Base-by-base conservation (phyloP, 805 yeast genomes). In the Candida ulmi region DNA sequence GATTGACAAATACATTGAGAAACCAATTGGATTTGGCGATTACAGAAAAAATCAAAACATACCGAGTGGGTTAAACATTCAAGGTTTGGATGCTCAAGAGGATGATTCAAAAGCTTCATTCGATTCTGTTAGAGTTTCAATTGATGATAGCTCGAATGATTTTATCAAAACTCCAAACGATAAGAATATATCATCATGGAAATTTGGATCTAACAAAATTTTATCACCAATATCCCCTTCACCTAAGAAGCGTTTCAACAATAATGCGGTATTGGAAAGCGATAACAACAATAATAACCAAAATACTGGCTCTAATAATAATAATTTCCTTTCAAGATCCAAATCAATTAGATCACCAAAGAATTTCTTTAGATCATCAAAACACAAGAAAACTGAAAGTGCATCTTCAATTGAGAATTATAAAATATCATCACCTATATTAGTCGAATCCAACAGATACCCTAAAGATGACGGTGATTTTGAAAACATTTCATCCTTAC, bases 321-420 rank as follows among this genome's bases (percentile, higher is more conserved):
- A 38, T 16, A 34, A 35, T 5, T 23, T 35, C 8, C 3, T 44
- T 3, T 36, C 44, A 28, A 48, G 48, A 28, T 35, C 50, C 2
- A 49, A 38, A 41, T 46, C 56, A 5, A 47, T 54, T 12, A 48
- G 51, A 38, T 54, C 60, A 5, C 60, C 60, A 35, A 55, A 53
- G 42, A 46, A 38, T 23, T 52, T 55, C 39, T 40, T 45, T 18
- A 38, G 40, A 33, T 43, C 47, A 30, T 40, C 49, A 39, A 54
- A 54, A 37, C 58, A 55, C 35, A 52, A 50, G 36, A 55, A 54
- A 40, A 43, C 54, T 2, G 44, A 40, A 24, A 51, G 56, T n/a
- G 40, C 45, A n/a, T 41, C 54, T 4, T 52, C 56, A 9, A 43
- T 45, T 24, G 57, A 49, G 26, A 43, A 37, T 17, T 45, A 52